Conservation (phyloP, 2,329 filamentous ascomycete species). For the Hymenotorrendiella dingleyae region DNA sequence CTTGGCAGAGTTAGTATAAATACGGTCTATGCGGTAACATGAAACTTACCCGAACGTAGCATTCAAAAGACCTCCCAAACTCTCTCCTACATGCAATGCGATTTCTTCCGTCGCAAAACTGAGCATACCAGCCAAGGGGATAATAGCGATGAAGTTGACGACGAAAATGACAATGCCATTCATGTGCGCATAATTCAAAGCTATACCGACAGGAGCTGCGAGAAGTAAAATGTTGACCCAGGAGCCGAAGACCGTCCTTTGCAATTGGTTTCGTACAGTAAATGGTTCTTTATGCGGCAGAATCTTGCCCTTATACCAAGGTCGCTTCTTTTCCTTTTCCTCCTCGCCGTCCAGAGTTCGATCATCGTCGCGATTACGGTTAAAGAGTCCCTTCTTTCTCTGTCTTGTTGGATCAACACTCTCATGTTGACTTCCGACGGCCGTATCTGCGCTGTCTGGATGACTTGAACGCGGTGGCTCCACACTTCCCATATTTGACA, state of each 20-base stretch:
- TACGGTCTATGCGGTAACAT: neutral
- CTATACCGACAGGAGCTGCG: constrained; percentile 74
- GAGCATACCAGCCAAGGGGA: constrained; percentile 81
- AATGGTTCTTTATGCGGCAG: constrained; percentile 41
- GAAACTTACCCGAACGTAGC: constrained; percentile 73
- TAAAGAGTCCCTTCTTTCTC: constrained; percentile 16
- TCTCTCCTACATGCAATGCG: constrained; percentile 74
- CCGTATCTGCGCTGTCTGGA: constrained; percentile 12
- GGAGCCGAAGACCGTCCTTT: constrained; percentile 70
- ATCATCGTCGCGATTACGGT: constrained; percentile 7
- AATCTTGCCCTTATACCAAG: constrained; percentile 32
- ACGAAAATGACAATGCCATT: constrained; percentile 66
- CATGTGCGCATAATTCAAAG: constrained; percentile 57
- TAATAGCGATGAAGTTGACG: constrained; percentile 90
- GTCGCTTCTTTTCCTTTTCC: constrained; percentile 21
- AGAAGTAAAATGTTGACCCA: constrained; percentile 83
- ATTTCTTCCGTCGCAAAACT: constrained; percentile 89
- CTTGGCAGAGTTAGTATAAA: constrained; percentile 33
- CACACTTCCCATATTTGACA: too few relatives aligned
- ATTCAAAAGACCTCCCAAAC: constrained; percentile 81
- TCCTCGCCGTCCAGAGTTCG: constrained; percentile 14
- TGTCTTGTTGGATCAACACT: constrained; percentile 12
- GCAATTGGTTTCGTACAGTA: constrained; percentile 59
- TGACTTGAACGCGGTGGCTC: constrained; percentile 18
- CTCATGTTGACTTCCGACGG: constrained; percentile 12